Percentiles rank a stretch among this genome's conserved stretches.
Conservation (phyloP, 83 land plant species). For the Thuja plicata region DNA sequence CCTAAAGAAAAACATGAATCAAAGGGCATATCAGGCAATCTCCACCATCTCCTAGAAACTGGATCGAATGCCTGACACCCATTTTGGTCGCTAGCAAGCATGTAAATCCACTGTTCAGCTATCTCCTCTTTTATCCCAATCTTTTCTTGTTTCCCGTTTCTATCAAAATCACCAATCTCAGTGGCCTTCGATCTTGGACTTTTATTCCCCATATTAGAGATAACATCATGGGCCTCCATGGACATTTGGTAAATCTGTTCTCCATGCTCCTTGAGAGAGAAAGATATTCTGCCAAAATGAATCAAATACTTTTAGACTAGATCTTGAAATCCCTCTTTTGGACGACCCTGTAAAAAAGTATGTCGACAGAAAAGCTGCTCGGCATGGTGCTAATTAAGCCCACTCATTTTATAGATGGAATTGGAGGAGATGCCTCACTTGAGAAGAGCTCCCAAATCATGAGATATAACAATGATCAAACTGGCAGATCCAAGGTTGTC, state of each 20-base stretch:
- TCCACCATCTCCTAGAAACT: slow-evolving; percentile 15
- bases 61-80: slow-evolving; percentile 39
- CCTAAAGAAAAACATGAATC: slow-evolving; percentile 28
- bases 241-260: not conserved
- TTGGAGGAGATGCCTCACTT: too few relatives aligned
- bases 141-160: slow-evolving; percentile 21
- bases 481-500: not conserved
- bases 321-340: not conserved
- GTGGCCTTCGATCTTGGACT: too few relatives aligned
- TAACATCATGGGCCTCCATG: not conserved
- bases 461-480: too few relatives aligned
- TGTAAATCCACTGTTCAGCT: slow-evolving; percentile 32
- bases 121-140: slow-evolving; percentile 31
- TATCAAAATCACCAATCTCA: too few relatives aligned
- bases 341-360: not conserved
- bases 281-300: not conserved
- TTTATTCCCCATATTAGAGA: not conserved
- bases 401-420: too few relatives aligned
- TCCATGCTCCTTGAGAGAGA: not conserved
- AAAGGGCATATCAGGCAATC: slow-evolving; percentile 38
- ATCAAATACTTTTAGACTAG: not conserved
- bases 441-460: too few relatives aligned
- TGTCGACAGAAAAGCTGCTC: not conserved
- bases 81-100: slow-evolving; percentile 32
- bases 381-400: not conserved